Conservation (phyloP, 2,329 filamentous ascomycete species). For the Aspergillus caelatus region DNA sequence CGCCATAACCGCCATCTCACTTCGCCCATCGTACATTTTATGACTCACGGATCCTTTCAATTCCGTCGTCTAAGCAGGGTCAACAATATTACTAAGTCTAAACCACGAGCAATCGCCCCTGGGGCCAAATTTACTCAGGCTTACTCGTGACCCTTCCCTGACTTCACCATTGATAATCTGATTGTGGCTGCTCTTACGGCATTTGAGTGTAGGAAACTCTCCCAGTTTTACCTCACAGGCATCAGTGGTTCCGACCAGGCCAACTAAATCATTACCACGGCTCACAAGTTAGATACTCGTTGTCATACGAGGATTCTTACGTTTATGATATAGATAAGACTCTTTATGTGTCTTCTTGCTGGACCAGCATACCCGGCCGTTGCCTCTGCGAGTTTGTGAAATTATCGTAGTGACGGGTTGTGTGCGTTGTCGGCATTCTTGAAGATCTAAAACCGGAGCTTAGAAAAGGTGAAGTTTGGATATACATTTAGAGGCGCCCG, state of each 20-base stretch:
- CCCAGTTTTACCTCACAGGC: too few species aligned
- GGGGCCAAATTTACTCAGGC: too few species aligned
- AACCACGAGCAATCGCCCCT: too few species aligned
- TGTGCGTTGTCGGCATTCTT: conserved; percentile 64
- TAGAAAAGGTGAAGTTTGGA: conserved; percentile 63
- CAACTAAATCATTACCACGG: conserved; percentile 65
- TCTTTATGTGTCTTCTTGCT: conserved; percentile 71
- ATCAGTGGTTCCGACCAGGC: too few species aligned
- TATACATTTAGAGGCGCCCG: conserved; percentile 64
- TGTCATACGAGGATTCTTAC: neutral
- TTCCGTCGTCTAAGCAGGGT: neutral
- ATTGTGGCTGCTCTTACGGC: neutral
- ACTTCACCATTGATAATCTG: neutral
- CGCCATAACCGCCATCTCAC: neutral
- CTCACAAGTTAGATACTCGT: conserved; percentile 60
- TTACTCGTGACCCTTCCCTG: too few species aligned
- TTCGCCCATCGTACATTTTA: neutral
- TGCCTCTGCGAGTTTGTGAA: conserved; percentile 68
- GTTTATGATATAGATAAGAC: conserved; percentile 49
- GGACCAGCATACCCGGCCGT: conserved; percentile 68
- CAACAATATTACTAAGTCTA: neutral
- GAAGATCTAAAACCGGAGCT: conserved; percentile 61
- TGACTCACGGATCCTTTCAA: neutral
- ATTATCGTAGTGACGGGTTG: conserved; percentile 72
- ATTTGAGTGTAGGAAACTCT: too few species aligned